Percentiles rank a stretch among this genome's conserved stretches.
phyloP scores from a whole-genome alignment of 306 rosid genomes.

The Casuarina glauca region DNA sequence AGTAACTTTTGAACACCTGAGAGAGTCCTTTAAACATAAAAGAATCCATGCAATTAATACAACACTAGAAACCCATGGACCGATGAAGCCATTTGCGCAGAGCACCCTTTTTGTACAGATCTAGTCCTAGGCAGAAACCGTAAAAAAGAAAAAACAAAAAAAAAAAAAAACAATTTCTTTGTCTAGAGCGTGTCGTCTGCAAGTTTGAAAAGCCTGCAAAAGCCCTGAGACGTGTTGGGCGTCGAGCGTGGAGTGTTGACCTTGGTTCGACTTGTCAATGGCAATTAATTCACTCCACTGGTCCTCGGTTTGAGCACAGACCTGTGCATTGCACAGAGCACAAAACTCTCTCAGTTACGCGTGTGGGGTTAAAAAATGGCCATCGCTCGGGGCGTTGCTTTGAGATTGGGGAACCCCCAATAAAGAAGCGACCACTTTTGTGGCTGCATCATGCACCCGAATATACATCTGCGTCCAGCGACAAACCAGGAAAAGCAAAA shows the following conservation, averaged over 20 bases:
- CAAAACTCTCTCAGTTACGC: conserved; percentile 18
- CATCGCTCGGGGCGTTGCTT: neutral
- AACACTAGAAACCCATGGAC: too few species aligned
- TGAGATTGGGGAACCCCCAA: conserved; percentile 13
- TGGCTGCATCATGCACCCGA: conserved; percentile 20
- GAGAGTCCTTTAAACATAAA: too few species aligned
- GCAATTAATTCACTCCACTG: neutral
- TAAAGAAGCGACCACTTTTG: conserved; percentile 7
- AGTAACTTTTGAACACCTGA: too few species aligned
- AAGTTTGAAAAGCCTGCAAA: neutral
- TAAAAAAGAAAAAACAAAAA: neutral
- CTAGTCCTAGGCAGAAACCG: too few species aligned
- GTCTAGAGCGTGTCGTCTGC: neutral
- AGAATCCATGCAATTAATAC: too few species aligned
- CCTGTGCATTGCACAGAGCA: conserved; percentile 32
- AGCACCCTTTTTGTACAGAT: too few species aligned
- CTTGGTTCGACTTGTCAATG: conserved; percentile 15
- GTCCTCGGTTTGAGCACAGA: neutral
- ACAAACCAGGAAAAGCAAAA: conserved; percentile 29
- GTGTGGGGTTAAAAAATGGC: conserved; percentile 34
- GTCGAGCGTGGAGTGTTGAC: conserved; percentile 12
- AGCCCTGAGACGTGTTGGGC: neutral
- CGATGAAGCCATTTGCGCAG: too few species aligned
- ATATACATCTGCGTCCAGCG: conserved; percentile 30
- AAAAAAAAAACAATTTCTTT: neutral